Evolutionary conservation across 1,139 yeast genomes (phyloP), one percentile per base, ranked within the genome.

Genomic region (Hyphopichia pseudoburtonii): DNA sequence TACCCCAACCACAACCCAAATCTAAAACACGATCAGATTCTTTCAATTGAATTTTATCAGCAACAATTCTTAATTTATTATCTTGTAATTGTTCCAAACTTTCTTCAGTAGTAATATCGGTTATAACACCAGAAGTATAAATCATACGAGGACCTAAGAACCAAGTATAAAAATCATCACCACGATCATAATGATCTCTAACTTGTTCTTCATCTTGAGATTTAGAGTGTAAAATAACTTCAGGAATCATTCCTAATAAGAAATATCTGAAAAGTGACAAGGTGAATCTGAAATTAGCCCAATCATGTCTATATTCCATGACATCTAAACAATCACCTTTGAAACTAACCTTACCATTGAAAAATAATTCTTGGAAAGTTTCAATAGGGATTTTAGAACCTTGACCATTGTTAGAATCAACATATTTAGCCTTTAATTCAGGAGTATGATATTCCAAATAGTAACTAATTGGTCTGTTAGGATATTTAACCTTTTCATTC

Each of bases 151-250:
- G 95, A 41, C 96, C 97, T 52, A 88, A 73, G 70, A 88, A 88
- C 94, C 95, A 88, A 39, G 89, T 70, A 78, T 88, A 89, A 64
- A 89, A 88, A 66, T 89, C 96, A 60, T 88, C 96, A 64, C 97
- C 96, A 53, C 97, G 86, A 70, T 89, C 97, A 64, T 88, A 88
- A 67, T 89, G 96, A 56, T 85, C 96, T 64, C 96, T 81, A 40
- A 88, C 96, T 68, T 88, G 97, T 66, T 88, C 97, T 70, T 89
- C 96, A 60, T 89, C 96, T 69, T 88, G 96, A 24, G 95, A 85
- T 60, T 88, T 81, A 43, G 95, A 82, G 70, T 88, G 97, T 79
- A 88, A 60, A 53, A 88, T 84, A 40, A 88, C 95, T 67, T 88
- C 97, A 36, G 97, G 97, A 50, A 88, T 85, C 87, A 88, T 80